These are phyloP conservation scores for Coniosporium uncinatum DNA, from an alignment of 2,329 filamentous ascomycete genomes.

Conservation along the genomic window DNA sequence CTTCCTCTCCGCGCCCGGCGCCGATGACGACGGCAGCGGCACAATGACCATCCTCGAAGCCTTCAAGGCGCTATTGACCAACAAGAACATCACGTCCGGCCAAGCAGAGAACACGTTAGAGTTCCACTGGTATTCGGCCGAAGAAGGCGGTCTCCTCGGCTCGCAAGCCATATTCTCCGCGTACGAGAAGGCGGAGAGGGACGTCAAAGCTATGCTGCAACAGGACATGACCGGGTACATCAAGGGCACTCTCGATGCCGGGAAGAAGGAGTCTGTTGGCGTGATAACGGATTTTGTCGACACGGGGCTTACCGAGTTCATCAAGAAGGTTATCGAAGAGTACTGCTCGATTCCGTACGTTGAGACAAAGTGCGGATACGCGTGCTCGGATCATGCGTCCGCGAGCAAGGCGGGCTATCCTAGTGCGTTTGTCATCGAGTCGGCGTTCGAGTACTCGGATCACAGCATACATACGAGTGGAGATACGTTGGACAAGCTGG, in stretches of 20 bases:
- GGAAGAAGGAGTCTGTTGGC: slow-evolving; percentile 78
- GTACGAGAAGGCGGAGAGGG: slow-evolving; percentile 67
- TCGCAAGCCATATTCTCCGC: slow-evolving; percentile 84
- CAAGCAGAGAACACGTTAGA: slow-evolving; percentile 82
- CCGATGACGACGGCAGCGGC: slow-evolving; percentile 93
- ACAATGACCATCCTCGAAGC: slow-evolving; percentile 95
- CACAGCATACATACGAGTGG: slow-evolving; percentile 66
- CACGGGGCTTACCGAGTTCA: slow-evolving; percentile 75
- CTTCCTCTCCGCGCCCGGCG: slow-evolving; percentile 78
- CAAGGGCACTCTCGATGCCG: slow-evolving; percentile 76
- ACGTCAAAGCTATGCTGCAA: slow-evolving; percentile 95
- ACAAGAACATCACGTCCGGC: slow-evolving; percentile 63
- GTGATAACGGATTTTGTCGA: slow-evolving; percentile 94
- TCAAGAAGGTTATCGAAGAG: slow-evolving; percentile 80
- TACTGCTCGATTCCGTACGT: slow-evolving; percentile 89
- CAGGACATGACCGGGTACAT: slow-evolving; percentile 97
- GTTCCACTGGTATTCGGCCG: slow-evolving; percentile 95
- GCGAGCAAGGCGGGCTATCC: slow-evolving; percentile 72
- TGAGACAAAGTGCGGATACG: slow-evolving; percentile 85
- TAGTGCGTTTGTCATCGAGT: slow-evolving; percentile 72
- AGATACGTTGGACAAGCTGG: slow-evolving; percentile 65
- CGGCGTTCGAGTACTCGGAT: slow-evolving; percentile 57
- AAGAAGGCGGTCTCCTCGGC: slow-evolving; percentile 82
- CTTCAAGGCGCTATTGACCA: slow-evolving; percentile 72
- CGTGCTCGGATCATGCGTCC: slow-evolving; percentile 71